Evolutionary conservation across 441 rosid species (phyloP).

Genomic region (Croton setiger): DNA sequence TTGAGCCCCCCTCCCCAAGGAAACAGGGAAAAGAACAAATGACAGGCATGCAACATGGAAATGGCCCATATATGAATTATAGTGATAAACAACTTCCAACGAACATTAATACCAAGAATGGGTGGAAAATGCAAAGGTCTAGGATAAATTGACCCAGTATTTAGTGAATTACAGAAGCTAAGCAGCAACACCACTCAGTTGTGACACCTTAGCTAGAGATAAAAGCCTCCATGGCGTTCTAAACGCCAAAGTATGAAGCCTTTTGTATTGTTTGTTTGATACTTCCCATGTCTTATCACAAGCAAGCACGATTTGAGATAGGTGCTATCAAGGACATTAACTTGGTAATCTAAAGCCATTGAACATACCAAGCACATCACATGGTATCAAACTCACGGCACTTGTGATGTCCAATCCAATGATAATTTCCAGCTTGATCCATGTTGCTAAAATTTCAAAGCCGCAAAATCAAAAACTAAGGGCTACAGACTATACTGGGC

Average conservation of each 20-base stretch:
- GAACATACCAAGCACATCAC: neutral
- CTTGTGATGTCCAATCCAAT: too few species aligned
- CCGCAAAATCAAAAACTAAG: neutral
- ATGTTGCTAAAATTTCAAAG: slow-evolving; percentile 1
- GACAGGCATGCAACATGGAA: too few species aligned
- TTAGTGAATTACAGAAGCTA: neutral
- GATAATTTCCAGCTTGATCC: neutral
- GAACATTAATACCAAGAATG: neutral
- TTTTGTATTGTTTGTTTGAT: neutral
- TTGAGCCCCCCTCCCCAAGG: neutral
- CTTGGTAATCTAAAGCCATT: neutral
- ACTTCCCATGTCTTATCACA: neutral
- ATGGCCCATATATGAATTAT: neutral
- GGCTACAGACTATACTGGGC: too few species aligned
- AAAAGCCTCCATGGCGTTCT: neutral
- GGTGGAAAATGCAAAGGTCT: neutral
- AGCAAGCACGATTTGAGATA: neutral
- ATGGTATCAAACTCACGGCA: neutral
- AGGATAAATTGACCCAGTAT: neutral
- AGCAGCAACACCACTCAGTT: neutral
- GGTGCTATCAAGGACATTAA: neutral
- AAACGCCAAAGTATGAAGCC: neutral
- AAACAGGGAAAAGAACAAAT: neutral
- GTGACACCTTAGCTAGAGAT: neutral
- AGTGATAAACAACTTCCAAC: neutral